Evolutionary conservation across 768 basidiomycete species (phyloP).

Genomic region (Boletellus emodensis): DNA sequence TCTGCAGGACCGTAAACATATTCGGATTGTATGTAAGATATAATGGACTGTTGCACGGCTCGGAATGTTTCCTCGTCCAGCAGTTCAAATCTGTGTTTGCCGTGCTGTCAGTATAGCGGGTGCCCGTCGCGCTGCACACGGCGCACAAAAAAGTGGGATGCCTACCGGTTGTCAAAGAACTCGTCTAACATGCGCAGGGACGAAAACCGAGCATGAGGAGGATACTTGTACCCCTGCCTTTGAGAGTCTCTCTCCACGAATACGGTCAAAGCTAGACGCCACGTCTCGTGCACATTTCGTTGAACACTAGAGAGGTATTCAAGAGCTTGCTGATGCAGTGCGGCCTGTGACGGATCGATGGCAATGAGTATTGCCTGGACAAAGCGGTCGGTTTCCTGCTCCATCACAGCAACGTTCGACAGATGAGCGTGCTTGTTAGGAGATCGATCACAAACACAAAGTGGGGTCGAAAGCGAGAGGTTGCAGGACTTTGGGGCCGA

Average conservation of each 20-base stretch:
- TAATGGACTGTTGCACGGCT: slow-evolving; percentile 68
- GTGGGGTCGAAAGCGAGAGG: not conserved
- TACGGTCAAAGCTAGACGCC: slow-evolving; percentile 75
- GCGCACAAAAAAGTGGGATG: slow-evolving; percentile 10
- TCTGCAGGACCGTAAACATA: slow-evolving; percentile 85
- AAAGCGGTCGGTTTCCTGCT: slow-evolving; percentile 70
- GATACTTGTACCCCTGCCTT: slow-evolving; percentile 59
- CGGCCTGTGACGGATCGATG: slow-evolving; percentile 66
- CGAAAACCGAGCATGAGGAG: slow-evolving; percentile 72
- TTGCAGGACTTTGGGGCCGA: not conserved
- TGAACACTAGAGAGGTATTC: slow-evolving; percentile 77
- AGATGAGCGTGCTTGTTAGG: slow-evolving; percentile 15
- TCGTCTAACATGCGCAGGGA: slow-evolving; percentile 78
- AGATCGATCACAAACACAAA: slow-evolving; percentile 13
- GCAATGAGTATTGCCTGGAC: slow-evolving; percentile 87
- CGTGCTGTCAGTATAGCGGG: slow-evolving; percentile 6
- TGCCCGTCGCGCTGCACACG: not conserved
- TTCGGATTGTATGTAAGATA: slow-evolving; percentile 84
- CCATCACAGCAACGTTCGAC: slow-evolving; percentile 43
- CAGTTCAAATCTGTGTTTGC: slow-evolving; percentile 49
- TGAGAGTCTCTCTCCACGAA: slow-evolving; percentile 61
- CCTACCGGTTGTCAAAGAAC: slow-evolving; percentile 79
- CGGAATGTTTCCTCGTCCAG: slow-evolving; percentile 68
- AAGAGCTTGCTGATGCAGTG: slow-evolving; percentile 82
- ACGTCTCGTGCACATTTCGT: slow-evolving; percentile 68